These are phyloP conservation scores for Candida jianshihensis DNA, from an alignment of 805 yeast species.

Conservation along the genomic window DNA sequence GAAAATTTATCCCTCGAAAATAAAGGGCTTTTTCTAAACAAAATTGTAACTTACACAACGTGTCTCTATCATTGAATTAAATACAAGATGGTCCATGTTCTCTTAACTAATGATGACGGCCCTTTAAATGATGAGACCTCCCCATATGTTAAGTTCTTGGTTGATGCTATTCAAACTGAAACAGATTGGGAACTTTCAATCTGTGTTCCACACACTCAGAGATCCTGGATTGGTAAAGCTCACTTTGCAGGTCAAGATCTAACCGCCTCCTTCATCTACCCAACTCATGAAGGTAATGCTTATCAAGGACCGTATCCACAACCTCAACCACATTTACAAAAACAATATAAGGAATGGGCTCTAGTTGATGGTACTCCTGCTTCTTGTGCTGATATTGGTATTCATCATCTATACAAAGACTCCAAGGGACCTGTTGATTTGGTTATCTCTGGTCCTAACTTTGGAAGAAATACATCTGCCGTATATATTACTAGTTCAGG, in stretches of 20 bases:
- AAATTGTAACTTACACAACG: too few relatives aligned
- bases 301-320: constrained; percentile 62
- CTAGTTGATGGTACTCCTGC: constrained; percentile 94
- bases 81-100: constrained; percentile 3
- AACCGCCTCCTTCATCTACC: constrained; percentile 57
- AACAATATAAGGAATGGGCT: constrained; percentile 68
- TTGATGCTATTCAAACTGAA: constrained; percentile 51
- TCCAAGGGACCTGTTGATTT: constrained; percentile 60
- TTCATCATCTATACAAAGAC: constrained; percentile 56
- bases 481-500: constrained; percentile 88
- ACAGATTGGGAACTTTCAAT: constrained; percentile 85
- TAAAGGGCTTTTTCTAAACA: too few relatives aligned
- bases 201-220: constrained; percentile 72
- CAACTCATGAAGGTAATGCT: constrained; percentile 42
- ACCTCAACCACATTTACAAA: constrained; percentile 36
- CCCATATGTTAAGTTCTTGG: constrained; percentile 79
- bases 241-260: constrained; percentile 77
- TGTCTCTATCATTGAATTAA: too few relatives aligned
- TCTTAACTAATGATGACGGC: constrained; percentile 90
- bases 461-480: constrained; percentile 87
- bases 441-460: constrained; percentile 92
- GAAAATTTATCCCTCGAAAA: too few relatives aligned
- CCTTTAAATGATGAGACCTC: constrained; percentile 76
- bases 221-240: constrained; percentile 98
- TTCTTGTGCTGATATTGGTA: constrained; percentile 86